Evolutionary conservation across 2,329 filamentous ascomycete species (phyloP).

Genomic region (Coleophoma cylindrospora): DNA sequence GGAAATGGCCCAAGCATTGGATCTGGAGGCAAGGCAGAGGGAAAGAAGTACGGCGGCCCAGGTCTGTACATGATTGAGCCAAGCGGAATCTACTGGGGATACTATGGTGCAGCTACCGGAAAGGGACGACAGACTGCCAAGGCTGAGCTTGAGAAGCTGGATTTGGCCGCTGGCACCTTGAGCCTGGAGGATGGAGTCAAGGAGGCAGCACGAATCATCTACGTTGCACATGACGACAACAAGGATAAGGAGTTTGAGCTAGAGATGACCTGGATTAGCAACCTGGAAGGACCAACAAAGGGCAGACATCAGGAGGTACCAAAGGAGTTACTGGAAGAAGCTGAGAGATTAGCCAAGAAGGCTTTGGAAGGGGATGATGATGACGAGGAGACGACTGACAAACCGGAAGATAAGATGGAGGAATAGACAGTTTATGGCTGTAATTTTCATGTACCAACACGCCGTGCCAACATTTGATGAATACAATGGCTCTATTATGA

Average conservation of each 20-base stretch:
- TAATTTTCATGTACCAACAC: background rate
- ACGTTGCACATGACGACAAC: slow-evolving; percentile 96
- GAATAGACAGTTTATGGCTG: slow-evolving; percentile 49
- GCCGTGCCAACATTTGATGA: background rate
- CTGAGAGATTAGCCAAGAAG: slow-evolving; percentile 88
- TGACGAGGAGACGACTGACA: slow-evolving; percentile 66
- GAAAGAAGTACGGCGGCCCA: slow-evolving; percentile 78
- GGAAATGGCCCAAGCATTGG: slow-evolving; percentile 74
- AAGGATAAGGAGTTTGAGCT: slow-evolving; percentile 99
- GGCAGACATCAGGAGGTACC: slow-evolving; percentile 92
- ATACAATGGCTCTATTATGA: background rate
- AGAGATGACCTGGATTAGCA: slow-evolving; percentile 98
- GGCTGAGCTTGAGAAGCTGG: slow-evolving; percentile 96
- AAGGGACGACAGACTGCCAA: slow-evolving; percentile 97
- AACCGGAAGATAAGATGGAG: slow-evolving; percentile 78
- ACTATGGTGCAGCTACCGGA: slow-evolving; percentile 95
- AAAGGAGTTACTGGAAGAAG: slow-evolving; percentile 84
- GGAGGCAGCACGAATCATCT: slow-evolving; percentile 95
- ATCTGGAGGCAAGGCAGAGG: slow-evolving; percentile 75
- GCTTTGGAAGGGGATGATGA: slow-evolving; percentile 82
- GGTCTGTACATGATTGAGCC: slow-evolving; percentile 99
- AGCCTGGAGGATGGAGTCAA: slow-evolving; percentile 85
- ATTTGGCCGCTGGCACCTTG: slow-evolving; percentile 72
- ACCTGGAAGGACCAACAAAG: slow-evolving; percentile 78
- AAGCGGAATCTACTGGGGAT: slow-evolving; percentile 95